Percentiles rank a stretch among this genome's conserved stretches.
Conservation (phyloP, 768 basidiomycete species). For the Podaxis sp. region DNA sequence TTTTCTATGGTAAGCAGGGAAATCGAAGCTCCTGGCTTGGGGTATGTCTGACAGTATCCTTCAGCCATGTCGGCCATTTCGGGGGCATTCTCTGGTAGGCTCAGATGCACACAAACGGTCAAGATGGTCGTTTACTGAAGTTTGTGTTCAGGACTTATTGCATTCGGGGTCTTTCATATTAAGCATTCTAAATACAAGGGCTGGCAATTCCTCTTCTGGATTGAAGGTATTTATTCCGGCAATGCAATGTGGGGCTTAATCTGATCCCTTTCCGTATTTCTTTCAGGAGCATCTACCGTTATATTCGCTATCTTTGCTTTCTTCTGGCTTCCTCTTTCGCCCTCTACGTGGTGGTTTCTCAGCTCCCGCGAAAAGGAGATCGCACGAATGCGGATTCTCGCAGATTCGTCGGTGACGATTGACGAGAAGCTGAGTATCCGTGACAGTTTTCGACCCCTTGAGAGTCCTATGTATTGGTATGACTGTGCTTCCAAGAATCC, state of each 20-base stretch:
- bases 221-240: slow-evolving; percentile 32
- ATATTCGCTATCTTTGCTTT: slow-evolving; percentile 40
- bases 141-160: slow-evolving; percentile 34
- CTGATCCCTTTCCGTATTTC: background rate
- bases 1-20: slow-evolving; percentile 38
- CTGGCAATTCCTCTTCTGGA: slow-evolving; percentile 52
- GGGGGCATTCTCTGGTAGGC: slow-evolving; percentile 40
- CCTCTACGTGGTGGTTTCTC: slow-evolving; percentile 36
- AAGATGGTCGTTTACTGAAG: background rate
- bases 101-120: background rate
- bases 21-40: background rate
- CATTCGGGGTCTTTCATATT: slow-evolving; percentile 50
- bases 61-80: slow-evolving; percentile 40
- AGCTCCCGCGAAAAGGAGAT: slow-evolving; percentile 34
- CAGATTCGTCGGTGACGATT: slow-evolving; percentile 40
- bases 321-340: slow-evolving; percentile 41
- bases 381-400: slow-evolving; percentile 37
- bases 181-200: slow-evolving; percentile 34
- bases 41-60: background rate
- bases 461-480: slow-evolving; percentile 40
- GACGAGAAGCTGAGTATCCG: slow-evolving; percentile 37
- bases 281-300: slow-evolving; percentile 33
- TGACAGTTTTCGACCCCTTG: slow-evolving; percentile 41
- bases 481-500: background rate
- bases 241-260: background rate